These are phyloP conservation scores for Przewalskia tangutica DNA, from an alignment of 257 asterid species.

Conservation along the genomic window DNA sequence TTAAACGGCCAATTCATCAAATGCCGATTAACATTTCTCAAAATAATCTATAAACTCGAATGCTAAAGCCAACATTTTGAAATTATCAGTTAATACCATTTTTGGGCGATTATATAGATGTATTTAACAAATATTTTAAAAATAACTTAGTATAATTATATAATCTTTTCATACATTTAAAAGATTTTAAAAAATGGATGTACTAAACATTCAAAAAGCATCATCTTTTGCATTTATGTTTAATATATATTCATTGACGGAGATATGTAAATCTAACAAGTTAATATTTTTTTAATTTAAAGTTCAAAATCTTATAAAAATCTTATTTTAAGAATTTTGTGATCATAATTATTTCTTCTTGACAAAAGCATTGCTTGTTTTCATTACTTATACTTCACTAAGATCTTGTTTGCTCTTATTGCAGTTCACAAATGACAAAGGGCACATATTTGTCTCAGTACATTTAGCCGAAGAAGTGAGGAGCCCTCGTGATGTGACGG, in stretches of 20 bases:
- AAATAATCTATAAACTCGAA: not conserved
- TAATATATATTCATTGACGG: not conserved
- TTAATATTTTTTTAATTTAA: not conserved
- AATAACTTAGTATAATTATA: not conserved
- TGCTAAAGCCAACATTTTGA: not conserved
- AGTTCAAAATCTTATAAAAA: not conserved
- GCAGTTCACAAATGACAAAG: conserved; percentile 62
- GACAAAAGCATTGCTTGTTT: not conserved
- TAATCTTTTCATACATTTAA: not conserved
- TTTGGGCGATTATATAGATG: not conserved
- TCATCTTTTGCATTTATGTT: not conserved
- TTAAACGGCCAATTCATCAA: not conserved
- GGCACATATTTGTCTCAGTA: conserved; percentile 66
- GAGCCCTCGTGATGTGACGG: conserved; percentile 27
- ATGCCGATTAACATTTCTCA: not conserved
- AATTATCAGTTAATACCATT: not conserved
- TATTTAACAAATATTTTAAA: not conserved
- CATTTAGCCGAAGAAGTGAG: conserved; percentile 57
- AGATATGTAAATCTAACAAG: not conserved
- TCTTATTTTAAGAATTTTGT: not conserved
- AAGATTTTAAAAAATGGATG: not conserved
- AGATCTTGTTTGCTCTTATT: conserved; percentile 15
- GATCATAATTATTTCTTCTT: not conserved
- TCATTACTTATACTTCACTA: not conserved
- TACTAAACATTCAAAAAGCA: not conserved